phyloP scores from a whole-genome alignment of 2,329 filamentous ascomycete genomes.

The Hypoxylon sp. region DNA sequence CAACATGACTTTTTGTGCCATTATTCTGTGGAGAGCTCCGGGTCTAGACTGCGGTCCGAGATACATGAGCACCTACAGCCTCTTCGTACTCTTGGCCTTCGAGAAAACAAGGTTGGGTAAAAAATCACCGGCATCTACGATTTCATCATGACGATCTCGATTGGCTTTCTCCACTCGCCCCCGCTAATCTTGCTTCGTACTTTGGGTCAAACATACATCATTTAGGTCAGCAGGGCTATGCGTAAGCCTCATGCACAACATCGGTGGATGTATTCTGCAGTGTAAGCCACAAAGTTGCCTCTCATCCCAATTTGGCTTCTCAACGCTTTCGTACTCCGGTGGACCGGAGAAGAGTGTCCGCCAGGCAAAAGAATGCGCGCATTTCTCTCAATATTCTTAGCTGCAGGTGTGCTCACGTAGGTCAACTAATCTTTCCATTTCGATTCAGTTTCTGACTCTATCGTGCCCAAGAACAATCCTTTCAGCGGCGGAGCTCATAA shows the following conservation, averaged over 20 bases:
- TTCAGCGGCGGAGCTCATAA: slow-evolving; percentile 21
- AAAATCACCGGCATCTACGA: slow-evolving; percentile 19
- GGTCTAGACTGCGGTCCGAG: slow-evolving; percentile 22
- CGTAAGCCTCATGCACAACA: slow-evolving; percentile 29
- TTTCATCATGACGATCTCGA: slow-evolving; percentile 43
- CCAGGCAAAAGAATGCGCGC: neutral
- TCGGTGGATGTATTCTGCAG: neutral
- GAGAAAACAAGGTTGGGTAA: slow-evolving; percentile 11
- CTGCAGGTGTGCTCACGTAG: neutral
- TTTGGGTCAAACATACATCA: slow-evolving; percentile 17
- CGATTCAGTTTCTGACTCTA: slow-evolving; percentile 31
- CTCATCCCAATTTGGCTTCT: slow-evolving; percentile 4
- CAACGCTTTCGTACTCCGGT: neutral
- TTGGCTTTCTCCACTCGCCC: slow-evolving; percentile 20
- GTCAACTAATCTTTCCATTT: slow-evolving; percentile 27
- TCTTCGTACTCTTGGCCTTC: neutral
- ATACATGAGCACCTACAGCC: neutral
- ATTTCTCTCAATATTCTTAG: neutral
- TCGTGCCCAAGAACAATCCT: slow-evolving; percentile 18
- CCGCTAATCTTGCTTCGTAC: slow-evolving; percentile 30
- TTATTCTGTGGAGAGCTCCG: slow-evolving; percentile 33
- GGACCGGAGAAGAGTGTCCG: slow-evolving; percentile 34
- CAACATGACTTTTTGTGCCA: slow-evolving; percentile 45
- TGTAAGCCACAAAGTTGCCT: slow-evolving; percentile 27
- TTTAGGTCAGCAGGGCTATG: slow-evolving; percentile 16